Base-by-base conservation (phyloP, 257 asterid genomes). In the Avicennia marina region DNA sequence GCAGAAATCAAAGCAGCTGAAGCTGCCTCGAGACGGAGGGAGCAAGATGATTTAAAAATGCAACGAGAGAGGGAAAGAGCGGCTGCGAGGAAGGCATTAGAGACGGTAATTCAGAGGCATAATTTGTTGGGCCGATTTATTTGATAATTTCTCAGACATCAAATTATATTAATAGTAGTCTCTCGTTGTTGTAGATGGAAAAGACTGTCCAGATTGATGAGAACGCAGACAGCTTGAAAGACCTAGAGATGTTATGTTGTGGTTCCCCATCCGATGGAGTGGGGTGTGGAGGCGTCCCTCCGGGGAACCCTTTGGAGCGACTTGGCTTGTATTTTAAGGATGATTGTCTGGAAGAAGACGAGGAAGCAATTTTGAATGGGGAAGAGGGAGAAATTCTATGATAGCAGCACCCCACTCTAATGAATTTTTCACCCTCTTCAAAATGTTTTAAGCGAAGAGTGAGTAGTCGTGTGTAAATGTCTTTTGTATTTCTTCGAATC, bases 301-400 rank as follows among this genome's bases (percentile, higher is more conserved):
- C 44, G n/a, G 56, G 69, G 16, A 80, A 62, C 24, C 70, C 69
- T 13, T 25, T 89, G 60, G 75, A 76, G 52, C 72, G 39, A 54
- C 67, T 86, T 16, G 97, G 97, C 13, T 41, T 89, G 68, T 57
- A 51, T 40, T 13, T 80, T 4, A 83, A 86, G 64, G 68, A 74
- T 4, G 90, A 73, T 12, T 53, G 46, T 39, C 6, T 59, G 57
- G 81, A 64, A 19, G 82, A 71, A 0, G 78, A 71, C 0, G 76
- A 64, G 27, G 80, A 68, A 18, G 29, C 57, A 5, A 11, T 22
- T 52, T 50, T 76, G 64, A 48, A 32, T 21, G 69, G 31, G 24
- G 96, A 82, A 65, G 88, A 85, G 52, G 94, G 90, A 7, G 95
- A 85, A 63, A 88, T 82, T 27, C 43, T 74, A n/a, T 51, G 10